Evolutionary conservation across 768 basidiomycete genomes (phyloP), one percentile per base, ranked within the genome.

Genomic region (Pleurotus salmoneostramineus): DNA sequence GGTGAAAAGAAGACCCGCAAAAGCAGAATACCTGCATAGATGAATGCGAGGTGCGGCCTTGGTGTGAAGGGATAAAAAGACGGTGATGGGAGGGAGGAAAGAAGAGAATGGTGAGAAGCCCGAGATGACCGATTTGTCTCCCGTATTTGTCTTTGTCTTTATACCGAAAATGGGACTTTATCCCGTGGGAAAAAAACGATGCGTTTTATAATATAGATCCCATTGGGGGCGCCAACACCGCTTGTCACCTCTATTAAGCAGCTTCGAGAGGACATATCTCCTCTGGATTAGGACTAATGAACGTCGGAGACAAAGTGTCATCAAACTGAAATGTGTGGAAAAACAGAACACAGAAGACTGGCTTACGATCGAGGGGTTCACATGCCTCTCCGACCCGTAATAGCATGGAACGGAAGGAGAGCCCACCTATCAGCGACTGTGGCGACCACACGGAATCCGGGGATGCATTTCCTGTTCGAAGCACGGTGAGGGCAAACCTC

Each of bases 161-260:
- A 15, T 6, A 27, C 44, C 27, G 27, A 49, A 31, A 21, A 49
- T 14, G 48, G 27, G 48, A 21, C 11, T 49, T 49, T 49, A 31
- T 49, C 48, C 10, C 17, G 48, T 49, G 48, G 2, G 48, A 49
- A 49, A 49, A 49, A 49, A 49, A 14, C 37, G 27, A 27, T n/a
- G 48, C 14, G 14, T 33, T 49, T 49, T 49, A 49, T 49, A 49
- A 49, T 49, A 49, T 49, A 49, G 48, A 48, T 40, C n/a, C 21
- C 21, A 3, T 27, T 27, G 21, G 21, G 2, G 21, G 21, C 21
- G 21, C 3, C 21, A 3, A 27, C 21, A 27, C 21, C 21, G 21
- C 21, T 27, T 27, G 21, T 27, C 21, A 27, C 3, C 21, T 3
- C 21, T 27, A 27, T 27, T 27, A 27, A 27, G 21, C 21, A 27